These are phyloP conservation scores for Ocimum tenuiflorum DNA, from an alignment of 257 asterid genomes.

Conservation along the genomic window DNA sequence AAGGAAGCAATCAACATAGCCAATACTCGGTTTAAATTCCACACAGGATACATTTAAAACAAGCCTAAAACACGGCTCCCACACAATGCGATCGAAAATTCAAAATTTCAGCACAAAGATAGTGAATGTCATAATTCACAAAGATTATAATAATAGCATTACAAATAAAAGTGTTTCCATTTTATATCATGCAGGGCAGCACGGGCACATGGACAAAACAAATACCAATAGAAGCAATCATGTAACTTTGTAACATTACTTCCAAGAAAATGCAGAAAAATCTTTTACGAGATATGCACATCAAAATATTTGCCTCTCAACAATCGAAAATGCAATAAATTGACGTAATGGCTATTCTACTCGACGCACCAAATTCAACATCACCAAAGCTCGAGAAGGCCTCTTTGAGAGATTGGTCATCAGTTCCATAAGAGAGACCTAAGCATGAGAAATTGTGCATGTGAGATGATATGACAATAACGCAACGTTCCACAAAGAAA, in stretches of 20 bases:
- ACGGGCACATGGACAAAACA: too few relatives aligned
- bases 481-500: neutral
- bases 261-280: too few relatives aligned
- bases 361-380: slow-evolving; percentile 31
- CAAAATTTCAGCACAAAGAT: neutral
- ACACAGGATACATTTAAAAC: neutral
- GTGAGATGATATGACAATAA: neutral
- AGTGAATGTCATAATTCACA: neutral
- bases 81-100: neutral
- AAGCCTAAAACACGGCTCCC: neutral
- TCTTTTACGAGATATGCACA: too few relatives aligned
- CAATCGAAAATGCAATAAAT: neutral
- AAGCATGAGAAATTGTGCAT: neutral
- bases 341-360: neutral
- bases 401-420: slow-evolving; percentile 46
- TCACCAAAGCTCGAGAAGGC: slow-evolving; percentile 76
- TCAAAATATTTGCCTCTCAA: too few relatives aligned
- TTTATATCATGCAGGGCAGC: too few relatives aligned
- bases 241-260: too few relatives aligned
- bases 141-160: too few relatives aligned
- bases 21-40: neutral
- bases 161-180: too few relatives aligned
- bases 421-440: slow-evolving; percentile 74
- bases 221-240: too few relatives aligned
- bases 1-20: neutral